These are phyloP conservation scores for Poronia punctata DNA, from an alignment of 495 filamentous ascomycete genomes.

Conservation along the genomic window DNA sequence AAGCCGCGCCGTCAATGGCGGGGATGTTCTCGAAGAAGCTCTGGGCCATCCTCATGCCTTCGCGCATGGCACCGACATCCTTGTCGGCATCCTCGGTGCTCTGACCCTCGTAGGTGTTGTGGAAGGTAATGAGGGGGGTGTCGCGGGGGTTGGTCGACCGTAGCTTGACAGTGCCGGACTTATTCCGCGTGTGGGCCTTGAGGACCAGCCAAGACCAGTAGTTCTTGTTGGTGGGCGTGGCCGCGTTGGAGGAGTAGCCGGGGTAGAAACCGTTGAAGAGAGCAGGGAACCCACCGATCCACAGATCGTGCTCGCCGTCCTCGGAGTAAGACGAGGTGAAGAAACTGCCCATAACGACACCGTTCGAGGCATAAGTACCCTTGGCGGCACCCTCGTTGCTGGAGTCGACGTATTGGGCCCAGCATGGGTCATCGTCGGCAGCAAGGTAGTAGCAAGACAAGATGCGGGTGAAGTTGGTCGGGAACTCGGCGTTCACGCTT, in stretches of 20 bases:
- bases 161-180: slow-evolving; percentile 44
- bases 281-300: slow-evolving; percentile 46
- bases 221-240: slow-evolving; percentile 24
- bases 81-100: slow-evolving; percentile 12
- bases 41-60: slow-evolving; percentile 36
- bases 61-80: slow-evolving; percentile 36
- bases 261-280: slow-evolving; percentile 49
- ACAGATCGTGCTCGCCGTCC: slow-evolving; percentile 39
- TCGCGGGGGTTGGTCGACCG: slow-evolving; percentile 48
- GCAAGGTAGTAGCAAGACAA: slow-evolving; percentile 42
- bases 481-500: slow-evolving; percentile 38
- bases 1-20: slow-evolving; percentile 42
- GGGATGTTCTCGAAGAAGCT: slow-evolving; percentile 35
- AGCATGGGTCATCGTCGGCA: slow-evolving; percentile 40
- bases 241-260: slow-evolving; percentile 26
- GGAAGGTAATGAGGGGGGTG: slow-evolving; percentile 46
- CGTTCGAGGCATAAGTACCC: slow-evolving; percentile 45
- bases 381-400: slow-evolving; percentile 26
- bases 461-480: slow-evolving; percentile 35
- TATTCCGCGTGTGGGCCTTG: slow-evolving; percentile 47
- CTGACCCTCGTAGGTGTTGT: slow-evolving; percentile 43
- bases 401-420: slow-evolving; percentile 37
- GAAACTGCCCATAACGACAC: slow-evolving; percentile 40
- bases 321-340: slow-evolving; percentile 36
- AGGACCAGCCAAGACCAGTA: slow-evolving; percentile 44